Evolutionary conservation across 805 yeast genomes (phyloP).

Genomic region (Metschnikowia lochheadii): DNA sequence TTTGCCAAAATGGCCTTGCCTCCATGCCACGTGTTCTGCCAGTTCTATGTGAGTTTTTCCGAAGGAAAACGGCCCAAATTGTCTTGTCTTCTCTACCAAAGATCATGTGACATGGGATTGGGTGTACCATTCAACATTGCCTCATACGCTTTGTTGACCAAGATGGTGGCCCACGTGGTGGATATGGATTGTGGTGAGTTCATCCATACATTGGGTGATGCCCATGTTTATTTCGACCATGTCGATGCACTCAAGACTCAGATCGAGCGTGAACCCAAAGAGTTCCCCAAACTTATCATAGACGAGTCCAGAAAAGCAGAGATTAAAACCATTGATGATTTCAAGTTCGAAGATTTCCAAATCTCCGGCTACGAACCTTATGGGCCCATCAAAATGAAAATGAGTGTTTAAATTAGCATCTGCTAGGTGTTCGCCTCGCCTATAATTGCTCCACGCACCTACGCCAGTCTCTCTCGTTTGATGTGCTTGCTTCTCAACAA

Average conservation of each 20-base stretch:
- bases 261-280: slow-evolving; percentile 65
- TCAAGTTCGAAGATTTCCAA: slow-evolving; percentile 83
- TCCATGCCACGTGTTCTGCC: slow-evolving; percentile 96
- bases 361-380: slow-evolving; percentile 78
- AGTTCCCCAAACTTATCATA: slow-evolving; percentile 76
- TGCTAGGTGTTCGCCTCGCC: too few relatives aligned
- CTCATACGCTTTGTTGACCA: slow-evolving; percentile 86
- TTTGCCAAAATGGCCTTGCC: slow-evolving; percentile 94
- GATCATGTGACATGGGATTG: slow-evolving; percentile 99
- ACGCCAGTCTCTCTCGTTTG: neutral
- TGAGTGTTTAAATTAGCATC: slow-evolving; percentile 70
- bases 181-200: slow-evolving; percentile 95
- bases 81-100: slow-evolving; percentile 87
- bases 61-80: slow-evolving; percentile 52
- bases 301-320: slow-evolving; percentile 46
- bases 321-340: slow-evolving; percentile 76
- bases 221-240: slow-evolving; percentile 92
- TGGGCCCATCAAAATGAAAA: slow-evolving; percentile 84
- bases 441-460: neutral
- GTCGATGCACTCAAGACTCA: slow-evolving; percentile 87
- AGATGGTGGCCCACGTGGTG: slow-evolving; percentile 94
- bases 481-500: slow-evolving; percentile 6
- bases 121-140: slow-evolving; percentile 99
- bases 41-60: slow-evolving; percentile 90
- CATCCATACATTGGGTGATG: slow-evolving; percentile 93